These are phyloP conservation scores for Sarocladium brachiariae DNA, from an alignment of 2,329 filamentous ascomycete genomes.

Conservation along the genomic window DNA sequence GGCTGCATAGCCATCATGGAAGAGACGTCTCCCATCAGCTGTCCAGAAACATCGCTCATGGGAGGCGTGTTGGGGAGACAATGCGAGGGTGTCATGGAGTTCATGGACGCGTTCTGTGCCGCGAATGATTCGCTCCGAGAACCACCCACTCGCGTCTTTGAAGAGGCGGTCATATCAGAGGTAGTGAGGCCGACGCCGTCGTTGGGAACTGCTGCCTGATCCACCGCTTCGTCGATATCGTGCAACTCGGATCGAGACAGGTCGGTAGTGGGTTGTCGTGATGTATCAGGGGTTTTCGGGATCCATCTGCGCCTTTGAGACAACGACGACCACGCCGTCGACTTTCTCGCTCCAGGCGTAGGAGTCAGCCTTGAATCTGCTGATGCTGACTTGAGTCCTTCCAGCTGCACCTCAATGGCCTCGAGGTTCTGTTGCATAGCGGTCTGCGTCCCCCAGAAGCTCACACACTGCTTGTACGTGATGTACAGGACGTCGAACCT, in stretches of 20 bases:
- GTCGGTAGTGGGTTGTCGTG: not conserved
- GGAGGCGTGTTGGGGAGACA: not conserved
- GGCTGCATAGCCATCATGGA: not conserved
- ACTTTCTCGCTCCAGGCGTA: not conserved
- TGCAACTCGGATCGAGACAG: not conserved
- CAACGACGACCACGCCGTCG: not conserved
- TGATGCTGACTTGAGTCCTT: conserved; percentile 7
- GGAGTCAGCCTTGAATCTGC: not conserved
- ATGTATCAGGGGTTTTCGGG: not conserved
- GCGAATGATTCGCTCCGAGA: not conserved
- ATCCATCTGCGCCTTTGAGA: not conserved
- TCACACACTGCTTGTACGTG: conserved; percentile 20
- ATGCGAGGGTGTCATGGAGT: not conserved
- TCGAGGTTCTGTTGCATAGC: conserved; percentile 21
- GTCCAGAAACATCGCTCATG: not conserved
- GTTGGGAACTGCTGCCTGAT: too few relatives aligned
- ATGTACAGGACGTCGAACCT: conserved; percentile 14
- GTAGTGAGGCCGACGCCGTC: too few relatives aligned
- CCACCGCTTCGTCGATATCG: not conserved
- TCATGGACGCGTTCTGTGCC: not conserved
- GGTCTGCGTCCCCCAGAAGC: conserved; percentile 21
- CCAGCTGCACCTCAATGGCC: conserved; percentile 18
- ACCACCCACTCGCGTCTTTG: not conserved
- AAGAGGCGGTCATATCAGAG: too few relatives aligned
- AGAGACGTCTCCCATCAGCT: not conserved